These are phyloP conservation scores for Clavariopsis aquatica DNA, from an alignment of 495 filamentous ascomycete species.

Conservation along the genomic window DNA sequence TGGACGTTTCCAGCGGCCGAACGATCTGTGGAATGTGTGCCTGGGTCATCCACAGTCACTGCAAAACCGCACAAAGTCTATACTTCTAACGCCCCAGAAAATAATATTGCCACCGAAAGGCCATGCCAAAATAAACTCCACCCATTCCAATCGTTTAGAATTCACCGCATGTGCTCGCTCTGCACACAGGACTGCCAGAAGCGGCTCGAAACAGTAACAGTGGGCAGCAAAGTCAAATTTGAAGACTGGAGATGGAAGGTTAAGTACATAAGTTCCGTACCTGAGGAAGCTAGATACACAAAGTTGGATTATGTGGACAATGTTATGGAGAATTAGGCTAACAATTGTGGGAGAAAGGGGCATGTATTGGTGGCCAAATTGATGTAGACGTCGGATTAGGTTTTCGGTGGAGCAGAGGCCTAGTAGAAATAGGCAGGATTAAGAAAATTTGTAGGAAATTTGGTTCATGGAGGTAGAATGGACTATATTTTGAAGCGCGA, in stretches of 20 bases:
- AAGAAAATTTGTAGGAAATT: no score
- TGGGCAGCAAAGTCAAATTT: conserved; percentile 28
- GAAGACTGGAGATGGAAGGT: conserved; percentile 47
- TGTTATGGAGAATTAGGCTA: conserved; percentile 33
- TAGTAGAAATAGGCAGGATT: conserved; percentile 22
- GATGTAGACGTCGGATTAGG: conserved; percentile 13
- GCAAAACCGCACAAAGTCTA: neutral
- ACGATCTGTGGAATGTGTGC: neutral
- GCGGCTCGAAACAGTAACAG: conserved; percentile 31
- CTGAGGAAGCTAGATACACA: conserved; percentile 20
- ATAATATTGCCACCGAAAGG: neutral
- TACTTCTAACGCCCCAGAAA: neutral
- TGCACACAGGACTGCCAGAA: conserved; percentile 29
- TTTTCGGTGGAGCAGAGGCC: conserved; percentile 6
- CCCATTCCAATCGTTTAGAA: conserved; percentile 27
- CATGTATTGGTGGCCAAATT: conserved; percentile 1
- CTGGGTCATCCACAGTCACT: neutral
- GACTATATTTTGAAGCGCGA: neutral
- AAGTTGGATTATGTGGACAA: conserved; percentile 34
- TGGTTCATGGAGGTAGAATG: no score
- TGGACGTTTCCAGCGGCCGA: neutral
- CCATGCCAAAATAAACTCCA: conserved; percentile 8
- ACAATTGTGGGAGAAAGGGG: conserved; percentile 9
- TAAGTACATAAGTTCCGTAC: conserved; percentile 39
- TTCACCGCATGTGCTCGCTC: conserved; percentile 35